These are phyloP conservation scores for Globisporangium paroecandrum DNA, from an alignment of 352 stramenopile genomes.

Conservation along the genomic window DNA sequence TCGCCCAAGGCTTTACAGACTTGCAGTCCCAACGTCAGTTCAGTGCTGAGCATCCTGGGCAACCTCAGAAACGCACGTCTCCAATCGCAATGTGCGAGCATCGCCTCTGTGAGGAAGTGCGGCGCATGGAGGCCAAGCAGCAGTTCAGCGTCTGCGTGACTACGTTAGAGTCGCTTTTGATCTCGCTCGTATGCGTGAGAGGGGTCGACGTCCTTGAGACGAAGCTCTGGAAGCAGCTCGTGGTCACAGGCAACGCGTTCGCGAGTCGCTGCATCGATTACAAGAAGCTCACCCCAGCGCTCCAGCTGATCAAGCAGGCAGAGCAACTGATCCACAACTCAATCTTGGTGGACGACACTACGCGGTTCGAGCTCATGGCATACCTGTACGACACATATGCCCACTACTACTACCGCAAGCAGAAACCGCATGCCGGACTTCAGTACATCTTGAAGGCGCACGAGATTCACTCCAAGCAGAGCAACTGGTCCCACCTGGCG, in stretches of 20 bases:
- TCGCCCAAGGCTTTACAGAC: slow-evolving; percentile 51
- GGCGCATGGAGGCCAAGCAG: slow-evolving; percentile 72
- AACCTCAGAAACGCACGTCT: neutral
- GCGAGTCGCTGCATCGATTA: slow-evolving; percentile 81
- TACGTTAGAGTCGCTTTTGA: slow-evolving; percentile 71
- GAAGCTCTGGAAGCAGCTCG: slow-evolving; percentile 89
- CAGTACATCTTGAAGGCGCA: slow-evolving; percentile 86
- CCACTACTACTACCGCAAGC: slow-evolving; percentile 88
- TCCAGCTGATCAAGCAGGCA: slow-evolving; percentile 84
- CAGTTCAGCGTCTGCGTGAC: slow-evolving; percentile 79
- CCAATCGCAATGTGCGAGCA: slow-evolving; percentile 47
- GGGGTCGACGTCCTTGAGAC: slow-evolving; percentile 49
- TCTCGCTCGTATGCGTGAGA: slow-evolving; percentile 56
- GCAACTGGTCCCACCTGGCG: slow-evolving; percentile 82
- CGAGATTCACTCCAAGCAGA: slow-evolving; percentile 69
- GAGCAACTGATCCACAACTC: slow-evolving; percentile 76
- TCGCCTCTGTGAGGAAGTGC: slow-evolving; percentile 72
- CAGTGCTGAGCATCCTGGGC: neutral
- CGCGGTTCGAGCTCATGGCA: slow-evolving; percentile 69
- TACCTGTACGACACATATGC: slow-evolving; percentile 87
- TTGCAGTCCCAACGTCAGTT: slow-evolving; percentile 16
- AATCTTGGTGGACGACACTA: slow-evolving; percentile 44
- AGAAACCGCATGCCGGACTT: slow-evolving; percentile 77
- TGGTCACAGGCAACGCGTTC: slow-evolving; percentile 90
- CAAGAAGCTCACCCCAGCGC: slow-evolving; percentile 64